Conservation (phyloP, 2,329 filamentous ascomycete species). For the Aspergillus costaricaensis region DNA sequence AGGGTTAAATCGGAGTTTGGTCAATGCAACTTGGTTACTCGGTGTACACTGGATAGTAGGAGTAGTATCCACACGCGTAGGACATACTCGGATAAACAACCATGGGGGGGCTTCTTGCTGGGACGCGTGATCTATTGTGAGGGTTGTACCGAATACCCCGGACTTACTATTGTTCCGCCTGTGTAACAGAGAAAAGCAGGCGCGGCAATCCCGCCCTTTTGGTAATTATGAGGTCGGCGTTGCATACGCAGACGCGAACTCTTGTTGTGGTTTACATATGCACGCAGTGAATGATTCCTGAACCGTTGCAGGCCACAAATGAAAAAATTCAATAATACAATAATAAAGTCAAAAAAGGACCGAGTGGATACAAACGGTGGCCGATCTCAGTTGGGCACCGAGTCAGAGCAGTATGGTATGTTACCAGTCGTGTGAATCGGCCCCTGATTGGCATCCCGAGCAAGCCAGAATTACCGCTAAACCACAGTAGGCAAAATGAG, state of each 20-base stretch:
- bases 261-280: neutral
- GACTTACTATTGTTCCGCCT: neutral
- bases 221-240: neutral
- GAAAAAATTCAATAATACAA: neutral
- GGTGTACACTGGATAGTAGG: neutral
- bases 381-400: constrained; percentile 1
- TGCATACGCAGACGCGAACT: neutral
- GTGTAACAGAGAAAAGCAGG: neutral
- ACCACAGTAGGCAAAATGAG: neutral
- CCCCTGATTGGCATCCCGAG: neutral
- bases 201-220: too few relatives aligned
- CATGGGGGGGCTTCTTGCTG: neutral
- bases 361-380: neutral
- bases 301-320: neutral
- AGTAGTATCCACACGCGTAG: neutral
- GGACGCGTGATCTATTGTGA: neutral
- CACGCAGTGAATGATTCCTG: neutral
- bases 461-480: neutral
- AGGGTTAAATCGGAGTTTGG: neutral
- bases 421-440: neutral
- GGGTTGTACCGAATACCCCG: neutral
- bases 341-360: neutral
- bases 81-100: neutral
- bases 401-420: neutral
- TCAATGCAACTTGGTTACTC: neutral